A percentile compares a stretch with the other conserved stretches of the same genome.
phyloP scores from a whole-genome alignment of 1,284 basidiomycete species.

The Porogramme epimiltina region DNA sequence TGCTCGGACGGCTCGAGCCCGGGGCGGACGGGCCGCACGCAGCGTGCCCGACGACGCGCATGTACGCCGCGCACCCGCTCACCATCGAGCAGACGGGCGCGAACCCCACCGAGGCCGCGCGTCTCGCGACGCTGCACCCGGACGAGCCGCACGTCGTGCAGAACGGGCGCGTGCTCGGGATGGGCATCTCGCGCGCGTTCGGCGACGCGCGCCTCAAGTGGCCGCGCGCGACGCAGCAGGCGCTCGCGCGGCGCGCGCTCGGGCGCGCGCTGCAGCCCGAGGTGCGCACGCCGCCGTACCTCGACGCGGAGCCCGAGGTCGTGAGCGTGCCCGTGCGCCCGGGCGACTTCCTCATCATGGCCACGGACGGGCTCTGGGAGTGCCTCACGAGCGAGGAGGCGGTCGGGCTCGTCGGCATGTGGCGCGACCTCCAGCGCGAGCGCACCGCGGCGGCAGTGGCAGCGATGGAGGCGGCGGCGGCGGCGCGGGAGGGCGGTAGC shows the following conservation, averaged over 20 bases:
- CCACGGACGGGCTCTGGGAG: slow-evolving; percentile 61
- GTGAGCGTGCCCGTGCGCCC: slow-evolving; percentile 38
- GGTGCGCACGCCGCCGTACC: slow-evolving; percentile 49
- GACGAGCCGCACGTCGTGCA: slow-evolving; percentile 38
- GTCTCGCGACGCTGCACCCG: slow-evolving; percentile 41
- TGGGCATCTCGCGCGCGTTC: slow-evolving; percentile 50
- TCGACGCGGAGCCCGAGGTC: slow-evolving; percentile 63
- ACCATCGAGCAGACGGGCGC: slow-evolving; percentile 53
- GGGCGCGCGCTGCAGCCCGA: slow-evolving; percentile 30
- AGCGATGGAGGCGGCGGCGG: too few relatives aligned
- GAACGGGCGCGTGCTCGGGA: slow-evolving; percentile 43
- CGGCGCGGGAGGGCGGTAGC: neutral
- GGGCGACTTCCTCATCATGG: slow-evolving; percentile 60
- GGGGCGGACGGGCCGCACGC: too few relatives aligned
- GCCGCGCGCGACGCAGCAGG: slow-evolving; percentile 35
- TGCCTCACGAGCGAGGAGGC: slow-evolving; percentile 59
- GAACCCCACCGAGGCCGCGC: slow-evolving; percentile 39
- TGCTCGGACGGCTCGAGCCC: slow-evolving; percentile 58
- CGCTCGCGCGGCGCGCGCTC: slow-evolving; percentile 35
- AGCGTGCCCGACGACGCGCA: neutral
- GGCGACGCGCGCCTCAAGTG: slow-evolving; percentile 56
- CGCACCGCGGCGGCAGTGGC: slow-evolving; percentile 1
- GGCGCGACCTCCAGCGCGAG: slow-evolving; percentile 36
- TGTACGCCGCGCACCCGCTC: slow-evolving; percentile 55
- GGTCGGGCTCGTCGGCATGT: slow-evolving; percentile 54